Conservation (phyloP, 192 early-diverging fungal species). For the Podila horticola region DNA sequence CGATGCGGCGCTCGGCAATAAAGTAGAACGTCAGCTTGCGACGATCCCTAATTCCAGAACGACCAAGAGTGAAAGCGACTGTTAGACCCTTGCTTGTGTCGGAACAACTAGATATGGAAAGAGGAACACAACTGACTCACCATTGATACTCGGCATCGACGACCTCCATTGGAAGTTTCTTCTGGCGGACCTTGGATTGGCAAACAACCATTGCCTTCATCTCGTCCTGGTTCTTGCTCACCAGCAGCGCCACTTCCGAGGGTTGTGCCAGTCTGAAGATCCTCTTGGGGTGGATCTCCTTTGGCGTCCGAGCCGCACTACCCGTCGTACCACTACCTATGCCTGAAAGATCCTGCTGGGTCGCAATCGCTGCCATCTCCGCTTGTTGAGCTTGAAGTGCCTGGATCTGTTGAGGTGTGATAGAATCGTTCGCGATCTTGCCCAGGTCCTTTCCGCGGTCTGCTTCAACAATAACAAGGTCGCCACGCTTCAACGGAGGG, state of each 20-base stretch:
- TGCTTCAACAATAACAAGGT: conserved; percentile 88
- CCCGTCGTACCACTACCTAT: conserved; percentile 42
- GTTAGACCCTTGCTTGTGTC: too few species aligned
- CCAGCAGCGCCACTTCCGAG: conserved; percentile 82
- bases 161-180: conserved; percentile 94
- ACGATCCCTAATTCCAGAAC: conserved; percentile 73
- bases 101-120: neutral
- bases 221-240: conserved; percentile 90
- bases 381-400: conserved; percentile 57
- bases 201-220: conserved; percentile 88
- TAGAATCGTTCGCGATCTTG: conserved; percentile 78
- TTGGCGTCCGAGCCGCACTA: conserved; percentile 63
- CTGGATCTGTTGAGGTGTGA: conserved; percentile 65
- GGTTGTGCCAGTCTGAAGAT: conserved; percentile 87
- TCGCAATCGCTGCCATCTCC: conserved; percentile 44
- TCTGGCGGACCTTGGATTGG: conserved; percentile 89
- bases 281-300: conserved; percentile 90
- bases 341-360: conserved; percentile 54
- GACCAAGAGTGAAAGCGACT: neutral
- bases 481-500: conserved; percentile 65
- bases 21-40: conserved; percentile 98
- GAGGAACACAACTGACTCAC: conserved; percentile 51
- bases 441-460: conserved; percentile 92
- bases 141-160: conserved; percentile 99
- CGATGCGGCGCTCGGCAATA: conserved; percentile 91